Conservation (phyloP, 2,329 filamentous ascomycete genomes). For the Pseudocercospora musae region DNA sequence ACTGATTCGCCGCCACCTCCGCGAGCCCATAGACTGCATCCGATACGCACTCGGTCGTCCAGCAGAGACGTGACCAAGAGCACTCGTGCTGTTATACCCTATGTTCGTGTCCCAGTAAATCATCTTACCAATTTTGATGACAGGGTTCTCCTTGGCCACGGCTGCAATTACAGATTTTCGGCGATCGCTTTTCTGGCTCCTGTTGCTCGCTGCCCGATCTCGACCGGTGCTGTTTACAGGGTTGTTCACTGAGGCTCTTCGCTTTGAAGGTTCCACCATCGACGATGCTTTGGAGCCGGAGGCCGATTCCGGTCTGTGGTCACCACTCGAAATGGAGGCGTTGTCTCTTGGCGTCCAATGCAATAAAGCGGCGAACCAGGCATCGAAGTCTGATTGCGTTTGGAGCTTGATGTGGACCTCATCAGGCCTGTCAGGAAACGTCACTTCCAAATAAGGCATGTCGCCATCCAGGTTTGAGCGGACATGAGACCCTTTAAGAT, state of each 20-base stretch:
- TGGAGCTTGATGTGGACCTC: slow-evolving; percentile 65
- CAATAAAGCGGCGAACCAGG: slow-evolving; percentile 76
- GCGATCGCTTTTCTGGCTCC: slow-evolving; percentile 33
- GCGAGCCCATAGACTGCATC: slow-evolving; percentile 55
- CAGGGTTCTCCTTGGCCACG: slow-evolving; percentile 66
- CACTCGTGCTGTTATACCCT: slow-evolving; percentile 46
- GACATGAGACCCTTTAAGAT: slow-evolving; percentile 71
- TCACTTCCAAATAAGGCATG: slow-evolving; percentile 50
- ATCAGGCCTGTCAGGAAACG: slow-evolving; percentile 53
- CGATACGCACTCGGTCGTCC: slow-evolving; percentile 51
- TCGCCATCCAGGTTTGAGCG: slow-evolving; percentile 49
- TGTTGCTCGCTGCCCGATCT: slow-evolving; percentile 29
- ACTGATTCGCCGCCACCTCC: slow-evolving; percentile 83
- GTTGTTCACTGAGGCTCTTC: slow-evolving; percentile 24
- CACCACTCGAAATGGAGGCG: slow-evolving; percentile 20
- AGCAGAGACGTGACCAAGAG: slow-evolving; percentile 22
- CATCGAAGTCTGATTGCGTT: slow-evolving; percentile 64
- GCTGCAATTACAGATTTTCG: slow-evolving; percentile 48
- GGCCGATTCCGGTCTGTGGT: slow-evolving; percentile 18
- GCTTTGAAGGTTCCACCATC: slow-evolving; percentile 16
- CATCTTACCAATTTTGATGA: slow-evolving; percentile 79
- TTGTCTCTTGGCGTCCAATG: slow-evolving; percentile 62
- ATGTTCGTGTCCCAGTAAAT: slow-evolving; percentile 74
- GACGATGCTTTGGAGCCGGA: slow-evolving; percentile 18
- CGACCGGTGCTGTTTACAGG: slow-evolving; percentile 17